Evolutionary conservation across 805 yeast genomes (phyloP), one percentile per base, ranked within the genome.

Genomic region (Cephaloascus albidus): DNA sequence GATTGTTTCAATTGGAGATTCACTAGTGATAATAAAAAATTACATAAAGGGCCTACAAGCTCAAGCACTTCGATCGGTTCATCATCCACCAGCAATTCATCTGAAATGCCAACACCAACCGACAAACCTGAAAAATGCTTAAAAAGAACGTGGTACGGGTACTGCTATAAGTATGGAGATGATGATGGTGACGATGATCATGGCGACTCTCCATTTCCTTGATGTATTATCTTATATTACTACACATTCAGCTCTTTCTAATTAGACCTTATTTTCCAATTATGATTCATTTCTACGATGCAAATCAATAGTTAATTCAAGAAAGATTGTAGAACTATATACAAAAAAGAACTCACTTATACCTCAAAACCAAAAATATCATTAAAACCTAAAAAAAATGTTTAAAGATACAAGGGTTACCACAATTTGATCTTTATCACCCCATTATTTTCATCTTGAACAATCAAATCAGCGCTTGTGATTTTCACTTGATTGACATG

Each of bases 1-100:
- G 97, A 89, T 52, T 89, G 97, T 57, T 84, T 74, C 58, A 84
- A 85, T 52, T 89, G 97, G 97, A 71, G 79, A 37, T 88, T 74
- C 55, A 75, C 82, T 3, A 68, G 71, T 18, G 76, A 68, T 40
- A 68, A 68, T 38, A 68, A 66, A 40, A 46, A 49, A 20, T 65
- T 59, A 42, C 58, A 50, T 15, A 68, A 63, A 39, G 64, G 57
- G 49, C 68, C 69, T 16, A 35, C 37, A 23, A 44, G 63, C 38
- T 69, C 70, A 16, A 58, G 63, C 40, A 70, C 71, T 1, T 55
- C 65, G 37, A 40, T 43, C 6, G 14, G 33, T n/a, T 16, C 14
- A 6, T 8, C 28, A 6, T 23, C 28, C 12, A 23, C 28, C 6
- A 23, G 6, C 12, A 23, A 23, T 12, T 23, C 28, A 8, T 23